Evolutionary conservation across 164 flowering plant genomes (phyloP).

Genomic region (Umbellularia californica): DNA sequence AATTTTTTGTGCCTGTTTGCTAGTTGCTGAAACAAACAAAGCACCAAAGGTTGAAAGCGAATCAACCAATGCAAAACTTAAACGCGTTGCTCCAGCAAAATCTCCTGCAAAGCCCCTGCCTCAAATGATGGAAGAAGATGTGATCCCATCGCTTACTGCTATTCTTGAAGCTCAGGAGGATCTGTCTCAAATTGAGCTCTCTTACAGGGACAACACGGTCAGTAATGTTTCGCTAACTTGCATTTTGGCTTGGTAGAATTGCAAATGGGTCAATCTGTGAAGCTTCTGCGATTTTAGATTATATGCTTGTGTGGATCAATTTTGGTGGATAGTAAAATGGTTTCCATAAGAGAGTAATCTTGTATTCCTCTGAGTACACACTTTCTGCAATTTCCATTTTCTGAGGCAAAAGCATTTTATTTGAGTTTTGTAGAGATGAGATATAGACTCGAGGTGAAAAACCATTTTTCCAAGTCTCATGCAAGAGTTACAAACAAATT

Average conservation of each 20-base stretch:
- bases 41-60: constrained; percentile 9
- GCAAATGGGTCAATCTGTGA: not conserved
- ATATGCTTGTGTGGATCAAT: not conserved
- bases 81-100: constrained; percentile 57
- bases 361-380: too few relatives aligned
- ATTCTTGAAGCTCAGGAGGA: constrained; percentile 62
- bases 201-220: constrained; percentile 66
- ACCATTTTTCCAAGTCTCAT: too few relatives aligned
- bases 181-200: constrained; percentile 51
- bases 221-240: constrained; percentile 9
- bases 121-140: constrained; percentile 79
- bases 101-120: constrained; percentile 67
- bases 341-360: too few relatives aligned
- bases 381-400: too few relatives aligned
- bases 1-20: not conserved
- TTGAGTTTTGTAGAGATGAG: too few relatives aligned
- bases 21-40: constrained; percentile 23
- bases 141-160: constrained; percentile 59
- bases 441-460: too few relatives aligned
- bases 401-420: too few relatives aligned
- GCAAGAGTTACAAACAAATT: too few relatives aligned
- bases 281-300: too few relatives aligned
- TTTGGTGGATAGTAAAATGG: not conserved
- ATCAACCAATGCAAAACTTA: constrained; percentile 27
- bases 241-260: not conserved